A percentile compares a stretch with the other conserved stretches of the same genome.
Conservation (phyloP, 1,284 basidiomycete species). For the Chondrostereum purpureum region DNA sequence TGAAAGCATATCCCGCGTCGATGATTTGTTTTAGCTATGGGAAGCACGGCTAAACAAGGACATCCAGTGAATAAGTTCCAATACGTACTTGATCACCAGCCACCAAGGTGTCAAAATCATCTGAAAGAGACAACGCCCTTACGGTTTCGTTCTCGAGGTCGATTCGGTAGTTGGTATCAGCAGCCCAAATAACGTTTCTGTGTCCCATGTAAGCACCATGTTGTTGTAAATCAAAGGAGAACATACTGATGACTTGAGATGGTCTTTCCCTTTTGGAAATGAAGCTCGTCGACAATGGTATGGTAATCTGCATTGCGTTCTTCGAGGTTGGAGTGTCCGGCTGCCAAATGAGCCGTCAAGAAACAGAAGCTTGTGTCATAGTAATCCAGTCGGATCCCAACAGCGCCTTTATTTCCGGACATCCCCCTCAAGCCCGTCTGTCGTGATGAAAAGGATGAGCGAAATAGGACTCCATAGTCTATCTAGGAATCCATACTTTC, state of each 20-base stretch:
- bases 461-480: no score
- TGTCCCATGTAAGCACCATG: constrained; percentile 4
- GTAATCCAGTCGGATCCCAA: constrained; percentile 88
- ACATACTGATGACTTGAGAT: constrained; percentile 87
- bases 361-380: constrained; percentile 92
- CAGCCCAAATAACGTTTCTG: constrained; percentile 89
- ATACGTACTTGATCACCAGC: constrained; percentile 75
- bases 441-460: no score
- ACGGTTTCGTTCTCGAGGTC: constrained; percentile 80
- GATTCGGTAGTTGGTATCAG: constrained; percentile 94
- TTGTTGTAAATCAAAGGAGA: constrained; percentile 1
- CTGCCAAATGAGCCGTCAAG: constrained; percentile 92
- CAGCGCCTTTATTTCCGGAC: constrained; percentile 96
- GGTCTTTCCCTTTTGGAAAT: constrained; percentile 85
- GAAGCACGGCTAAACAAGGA: constrained; percentile 5
- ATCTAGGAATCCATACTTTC: constrained; percentile 64
- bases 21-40: constrained; percentile 66
- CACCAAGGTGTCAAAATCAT: constrained; percentile 70
- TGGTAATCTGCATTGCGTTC: constrained; percentile 92
- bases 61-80: constrained; percentile 5
- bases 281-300: constrained; percentile 79
- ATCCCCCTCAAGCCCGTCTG: constrained; percentile 95
- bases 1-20: constrained; percentile 67
- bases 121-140: constrained; percentile 51
- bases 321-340: constrained; percentile 83